Conservation (phyloP, 2,329 filamentous ascomycete genomes). For the Truncatella angustata region DNA sequence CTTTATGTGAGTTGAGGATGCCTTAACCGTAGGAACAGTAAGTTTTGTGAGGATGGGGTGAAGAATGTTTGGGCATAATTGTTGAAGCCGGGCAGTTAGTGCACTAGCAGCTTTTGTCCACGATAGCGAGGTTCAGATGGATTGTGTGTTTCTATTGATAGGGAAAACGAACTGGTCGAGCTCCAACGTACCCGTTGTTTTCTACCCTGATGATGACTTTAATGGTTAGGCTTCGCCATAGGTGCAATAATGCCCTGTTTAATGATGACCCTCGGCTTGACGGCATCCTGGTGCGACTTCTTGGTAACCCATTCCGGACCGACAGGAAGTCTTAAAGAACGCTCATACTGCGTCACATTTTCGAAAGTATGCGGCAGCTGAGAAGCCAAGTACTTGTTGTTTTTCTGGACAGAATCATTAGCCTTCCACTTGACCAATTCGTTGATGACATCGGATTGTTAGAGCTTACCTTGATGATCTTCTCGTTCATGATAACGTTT, state of each 20-base stretch:
- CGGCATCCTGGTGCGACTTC: conserved; percentile 84
- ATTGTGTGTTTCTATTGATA: too few relatives aligned
- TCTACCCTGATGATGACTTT: too few relatives aligned
- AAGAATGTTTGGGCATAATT: too few relatives aligned
- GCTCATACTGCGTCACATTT: conserved; percentile 83
- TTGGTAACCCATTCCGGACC: conserved; percentile 98
- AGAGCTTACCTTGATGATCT: conserved; percentile 71
- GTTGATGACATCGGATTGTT: background rate
- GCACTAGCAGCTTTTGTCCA: too few relatives aligned
- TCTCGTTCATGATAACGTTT: conserved; percentile 90
- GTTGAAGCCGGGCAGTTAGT: too few relatives aligned
- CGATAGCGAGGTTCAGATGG: too few relatives aligned
- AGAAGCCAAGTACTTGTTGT: conserved; percentile 78
- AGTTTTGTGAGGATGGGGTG: too few relatives aligned
- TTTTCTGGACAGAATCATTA: conserved; percentile 15
- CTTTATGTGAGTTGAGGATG: too few relatives aligned
- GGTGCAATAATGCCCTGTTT: conserved; percentile 89
- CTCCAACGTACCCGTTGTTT: too few relatives aligned
- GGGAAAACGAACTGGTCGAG: too few relatives aligned
- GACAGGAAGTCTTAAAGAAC: conserved; percentile 79
- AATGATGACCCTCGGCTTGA: conserved; percentile 84
- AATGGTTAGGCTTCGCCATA: conserved; percentile 70
- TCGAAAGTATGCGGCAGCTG: conserved; percentile 89
- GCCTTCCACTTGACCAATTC: background rate
- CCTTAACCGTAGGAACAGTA: too few relatives aligned